Percentiles rank a stretch among this genome's conserved stretches.
These are phyloP conservation scores for Scheffersomyces parashehatae DNA, from an alignment of 1,139 yeast species.

Conservation along the genomic window DNA sequence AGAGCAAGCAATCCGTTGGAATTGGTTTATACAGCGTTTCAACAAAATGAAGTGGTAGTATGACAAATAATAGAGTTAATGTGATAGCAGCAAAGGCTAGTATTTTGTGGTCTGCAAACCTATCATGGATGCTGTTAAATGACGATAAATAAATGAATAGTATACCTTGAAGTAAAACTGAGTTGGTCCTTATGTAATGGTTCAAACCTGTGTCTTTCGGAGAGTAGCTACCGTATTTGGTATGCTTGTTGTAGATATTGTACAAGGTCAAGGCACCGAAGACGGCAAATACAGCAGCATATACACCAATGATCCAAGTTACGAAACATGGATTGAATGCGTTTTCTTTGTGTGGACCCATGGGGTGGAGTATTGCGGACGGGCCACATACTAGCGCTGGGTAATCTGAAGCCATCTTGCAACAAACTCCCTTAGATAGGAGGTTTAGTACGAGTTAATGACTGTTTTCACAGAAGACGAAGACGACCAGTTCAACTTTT, in stretches of 20 bases:
- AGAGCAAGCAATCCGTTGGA: conserved; percentile 34
- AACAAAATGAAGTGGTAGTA: conserved; percentile 43
- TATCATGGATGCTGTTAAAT: conserved; percentile 21
- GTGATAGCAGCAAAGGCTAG: conserved; percentile 21
- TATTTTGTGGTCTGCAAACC: conserved; percentile 23
- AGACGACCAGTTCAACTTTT: too few species aligned
- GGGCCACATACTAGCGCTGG: conserved; percentile 5
- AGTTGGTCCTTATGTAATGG: conserved; percentile 28
- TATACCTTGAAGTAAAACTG: conserved; percentile 28
- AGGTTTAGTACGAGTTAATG: too few species aligned
- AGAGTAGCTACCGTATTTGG: conserved; percentile 18
- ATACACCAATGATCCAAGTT: conserved; percentile 21
- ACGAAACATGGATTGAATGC: conserved; percentile 62
- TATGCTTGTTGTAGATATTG: conserved; percentile 9
- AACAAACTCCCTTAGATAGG: too few species aligned
- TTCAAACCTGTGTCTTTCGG: conserved; percentile 31
- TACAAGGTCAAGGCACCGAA: conserved; percentile 30
- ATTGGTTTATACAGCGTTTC: conserved; percentile 35
- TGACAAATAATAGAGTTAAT: conserved; percentile 15
- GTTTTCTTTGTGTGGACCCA: conserved; percentile 35
- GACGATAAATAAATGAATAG: conserved; percentile 19
- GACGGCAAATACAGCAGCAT: conserved; percentile 14
- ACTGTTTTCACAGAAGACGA: too few species aligned
- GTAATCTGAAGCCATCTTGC: neutral
- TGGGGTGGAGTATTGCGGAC: conserved; percentile 8